Evolutionary conservation across 805 yeast species (phyloP), one percentile per base, ranked within the genome.

Genomic region (Candida nemodendra): DNA sequence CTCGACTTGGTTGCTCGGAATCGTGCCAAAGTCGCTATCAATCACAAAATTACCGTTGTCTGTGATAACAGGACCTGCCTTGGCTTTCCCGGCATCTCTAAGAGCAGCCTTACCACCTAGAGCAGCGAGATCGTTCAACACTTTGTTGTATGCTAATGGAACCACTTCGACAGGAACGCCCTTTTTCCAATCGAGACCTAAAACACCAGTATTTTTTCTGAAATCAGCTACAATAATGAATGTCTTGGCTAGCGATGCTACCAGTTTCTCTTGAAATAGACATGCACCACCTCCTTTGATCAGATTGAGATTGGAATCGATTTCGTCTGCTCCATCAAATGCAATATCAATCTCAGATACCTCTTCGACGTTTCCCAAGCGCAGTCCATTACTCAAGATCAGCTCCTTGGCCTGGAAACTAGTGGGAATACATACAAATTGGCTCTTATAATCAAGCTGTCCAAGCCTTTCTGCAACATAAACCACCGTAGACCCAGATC

Each of bases 271-370:
- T 66, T 90, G 98, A 66, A 93, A 83, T 44, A 89, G 70, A 62
- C 99, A 93, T 2, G 97, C 99, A 22, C 99, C 99, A 32, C 99
- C 99, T 50, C 99, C 99, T 65, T 93, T 93, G 61, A 93, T 93
- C 54, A 90, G 79, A 59, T 90, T 87, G 51, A 93, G 71, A 15
- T 71, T 58, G 2, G 75, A 56, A 62, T 91, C 98, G 38, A 90
- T 90, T 64, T 93, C 99, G 64, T 93, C 99, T 2, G 99, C 98
- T 27, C 99, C 99, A 63, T 93, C 99, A 60, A 93, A 91, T 2
- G 96, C 95, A 50, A 93, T 78, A 59, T 93, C 99, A 30, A 93
- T 66, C 18, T 74, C 72, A 2, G 93, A 85, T 45, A 67, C 80
- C 68, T 88, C 89, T 54, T 91, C 97, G 42, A 93, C 77, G 9